Evolutionary conservation across 495 filamentous ascomycete genomes (phyloP).

Genomic region (Lasiosphaeria ovina): DNA sequence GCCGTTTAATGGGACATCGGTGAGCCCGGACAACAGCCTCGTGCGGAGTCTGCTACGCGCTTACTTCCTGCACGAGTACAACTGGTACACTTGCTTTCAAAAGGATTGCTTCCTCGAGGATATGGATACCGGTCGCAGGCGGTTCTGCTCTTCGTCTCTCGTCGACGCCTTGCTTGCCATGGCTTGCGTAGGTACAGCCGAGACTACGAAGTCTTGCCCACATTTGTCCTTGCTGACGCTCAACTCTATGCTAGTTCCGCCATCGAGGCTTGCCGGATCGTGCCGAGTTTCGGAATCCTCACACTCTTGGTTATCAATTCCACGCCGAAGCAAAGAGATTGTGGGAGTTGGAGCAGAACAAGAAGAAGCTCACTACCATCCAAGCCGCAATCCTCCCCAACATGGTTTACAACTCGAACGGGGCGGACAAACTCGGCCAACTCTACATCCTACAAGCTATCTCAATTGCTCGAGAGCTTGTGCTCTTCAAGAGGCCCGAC

Average conservation of each 20-base stretch:
- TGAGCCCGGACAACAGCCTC: slow-evolving; percentile 27
- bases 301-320: slow-evolving; percentile 32
- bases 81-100: slow-evolving; percentile 28
- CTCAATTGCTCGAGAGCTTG: slow-evolving; percentile 18
- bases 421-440: slow-evolving; percentile 28
- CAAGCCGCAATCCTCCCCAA: slow-evolving; percentile 24
- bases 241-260: not conserved
- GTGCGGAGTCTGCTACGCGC: slow-evolving; percentile 23
- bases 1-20: slow-evolving; percentile 27
- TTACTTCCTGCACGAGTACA: slow-evolving; percentile 29
- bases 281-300: slow-evolving; percentile 29
- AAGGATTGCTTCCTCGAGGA: slow-evolving; percentile 31
- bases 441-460: slow-evolving; percentile 22
- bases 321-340: slow-evolving; percentile 33
- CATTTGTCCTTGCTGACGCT: not conserved
- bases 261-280: slow-evolving; percentile 23
- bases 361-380: slow-evolving; percentile 23
- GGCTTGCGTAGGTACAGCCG: slow-evolving; percentile 28
- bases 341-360: slow-evolving; percentile 31
- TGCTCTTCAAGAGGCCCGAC: slow-evolving; percentile 15
- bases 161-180: slow-evolving; percentile 32
- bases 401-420: slow-evolving; percentile 28
- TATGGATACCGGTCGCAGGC: slow-evolving; percentile 16
- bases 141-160: slow-evolving; percentile 31
- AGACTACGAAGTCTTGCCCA: not conserved